Percentiles rank a stretch among this genome's conserved stretches.
Evolutionary conservation across 176 grass and related monocot species (phyloP).

Genomic region (Aegilops sharonensis): DNA sequence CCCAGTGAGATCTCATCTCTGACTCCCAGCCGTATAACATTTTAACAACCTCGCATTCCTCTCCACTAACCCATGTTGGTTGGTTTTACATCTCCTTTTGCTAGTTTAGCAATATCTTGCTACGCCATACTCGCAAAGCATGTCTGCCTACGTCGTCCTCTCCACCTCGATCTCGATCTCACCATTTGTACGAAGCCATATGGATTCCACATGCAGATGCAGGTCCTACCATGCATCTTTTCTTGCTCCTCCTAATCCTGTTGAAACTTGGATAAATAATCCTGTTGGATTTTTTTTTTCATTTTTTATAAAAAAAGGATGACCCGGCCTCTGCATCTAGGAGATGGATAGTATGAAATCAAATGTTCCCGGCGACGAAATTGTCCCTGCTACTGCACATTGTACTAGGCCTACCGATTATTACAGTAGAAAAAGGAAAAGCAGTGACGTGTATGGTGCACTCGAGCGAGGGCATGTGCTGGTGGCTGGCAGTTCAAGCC

Average conservation of each 20-base stretch:
- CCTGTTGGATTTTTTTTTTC: too few species aligned
- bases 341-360: background rate
- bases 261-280: too few species aligned
- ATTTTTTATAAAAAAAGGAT: too few species aligned
- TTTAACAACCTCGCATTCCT: slow-evolving; percentile 31
- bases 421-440: background rate
- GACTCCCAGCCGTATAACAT: background rate
- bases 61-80: slow-evolving; percentile 33
- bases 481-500: background rate
- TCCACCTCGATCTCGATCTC: background rate
- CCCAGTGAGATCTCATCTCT: background rate
- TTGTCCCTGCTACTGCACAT: background rate
- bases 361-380: slow-evolving; percentile 11
- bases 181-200: slow-evolving; percentile 10
- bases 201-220: slow-evolving; percentile 23
- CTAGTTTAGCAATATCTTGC: slow-evolving; percentile 42
- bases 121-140: slow-evolving; percentile 16
- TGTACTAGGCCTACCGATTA: background rate
- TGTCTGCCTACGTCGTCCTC: background rate
- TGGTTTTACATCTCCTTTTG: background rate
- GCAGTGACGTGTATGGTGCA: background rate
- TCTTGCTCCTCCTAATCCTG: background rate
- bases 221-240: too few species aligned
- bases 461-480: slow-evolving; percentile 17
- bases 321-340: too few species aligned